Evolutionary conservation across 306 rosid species (phyloP).

Genomic region (Vachellia pachyceras): DNA sequence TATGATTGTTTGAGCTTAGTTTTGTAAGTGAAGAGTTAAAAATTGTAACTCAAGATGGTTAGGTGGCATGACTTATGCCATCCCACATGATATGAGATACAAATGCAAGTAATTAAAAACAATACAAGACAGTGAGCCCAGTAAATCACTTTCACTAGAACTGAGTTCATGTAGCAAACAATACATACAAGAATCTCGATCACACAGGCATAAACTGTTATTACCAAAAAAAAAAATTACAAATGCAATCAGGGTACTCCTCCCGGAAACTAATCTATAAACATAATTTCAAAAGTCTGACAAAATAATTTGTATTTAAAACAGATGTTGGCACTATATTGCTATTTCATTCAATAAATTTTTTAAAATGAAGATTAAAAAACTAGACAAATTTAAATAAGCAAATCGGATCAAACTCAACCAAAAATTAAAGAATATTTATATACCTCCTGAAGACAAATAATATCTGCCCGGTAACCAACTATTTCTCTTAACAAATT

Average conservation of each 20-base stretch:
- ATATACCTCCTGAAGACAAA: constrained; percentile 98
- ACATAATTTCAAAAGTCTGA: neutral
- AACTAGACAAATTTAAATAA: constrained; percentile 11
- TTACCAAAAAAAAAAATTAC: neutral
- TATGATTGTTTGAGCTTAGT: neutral
- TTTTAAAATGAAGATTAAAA: neutral
- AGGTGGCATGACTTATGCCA: neutral
- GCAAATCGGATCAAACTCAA: constrained; percentile 28
- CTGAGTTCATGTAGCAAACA: neutral
- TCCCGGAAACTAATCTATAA: neutral
- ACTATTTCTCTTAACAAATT: constrained; percentile 93
- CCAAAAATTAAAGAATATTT: constrained; percentile 24
- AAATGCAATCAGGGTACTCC: neutral
- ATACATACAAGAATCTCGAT: constrained; percentile 1
- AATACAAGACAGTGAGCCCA: neutral
- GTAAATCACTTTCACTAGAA: neutral
- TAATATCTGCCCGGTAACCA: constrained; percentile 91
- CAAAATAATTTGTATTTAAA: neutral
- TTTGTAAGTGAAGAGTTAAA: constrained; percentile 4
- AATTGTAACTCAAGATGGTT: constrained; percentile 5
- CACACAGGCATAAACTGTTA: constrained; percentile 16
- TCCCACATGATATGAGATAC: neutral
- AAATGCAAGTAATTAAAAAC: neutral
- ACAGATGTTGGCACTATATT: neutral
- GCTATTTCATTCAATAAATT: neutral